These are phyloP conservation scores for Mycena filopes DNA, from an alignment of 768 basidiomycete species.

Conservation along the genomic window DNA sequence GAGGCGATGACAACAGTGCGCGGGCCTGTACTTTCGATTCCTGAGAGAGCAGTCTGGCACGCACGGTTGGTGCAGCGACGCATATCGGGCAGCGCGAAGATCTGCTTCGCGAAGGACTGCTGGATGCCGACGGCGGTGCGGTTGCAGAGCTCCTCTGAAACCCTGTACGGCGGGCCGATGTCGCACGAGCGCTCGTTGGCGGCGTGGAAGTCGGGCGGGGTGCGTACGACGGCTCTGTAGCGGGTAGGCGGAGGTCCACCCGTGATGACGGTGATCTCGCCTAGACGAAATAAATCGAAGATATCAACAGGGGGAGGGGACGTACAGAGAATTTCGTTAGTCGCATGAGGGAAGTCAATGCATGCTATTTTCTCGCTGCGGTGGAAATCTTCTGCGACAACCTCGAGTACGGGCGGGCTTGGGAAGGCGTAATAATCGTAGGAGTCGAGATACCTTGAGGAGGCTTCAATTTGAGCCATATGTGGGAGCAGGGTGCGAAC, in stretches of 20 bases:
- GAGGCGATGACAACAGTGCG: constrained; percentile 2
- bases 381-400: constrained; percentile 7
- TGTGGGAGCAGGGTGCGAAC: constrained; percentile 1
- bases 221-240: constrained; percentile 4
- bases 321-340: constrained; percentile 13
- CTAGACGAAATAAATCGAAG: too few species aligned
- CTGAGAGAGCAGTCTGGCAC: too few species aligned
- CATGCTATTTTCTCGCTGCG: neutral
- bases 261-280: neutral
- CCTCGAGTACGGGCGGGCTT: constrained; percentile 9
- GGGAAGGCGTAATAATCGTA: constrained; percentile 13
- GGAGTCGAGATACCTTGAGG: constrained; percentile 8
- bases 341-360: constrained; percentile 14
- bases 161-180: constrained; percentile 11
- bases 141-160: constrained; percentile 18
- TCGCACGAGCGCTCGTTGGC: constrained; percentile 15
- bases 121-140: constrained; percentile 6
- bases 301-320: too few species aligned
- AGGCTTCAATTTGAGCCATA: too few species aligned
- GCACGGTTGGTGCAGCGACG: neutral
- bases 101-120: constrained; percentile 4
- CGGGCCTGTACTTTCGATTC: neutral
- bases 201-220: constrained; percentile 18
- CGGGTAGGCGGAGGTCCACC: neutral
- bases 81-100: constrained; percentile 10